phyloP scores from a whole-genome alignment of 108 stramenopile species.

The Bacterosira constricta region DNA sequence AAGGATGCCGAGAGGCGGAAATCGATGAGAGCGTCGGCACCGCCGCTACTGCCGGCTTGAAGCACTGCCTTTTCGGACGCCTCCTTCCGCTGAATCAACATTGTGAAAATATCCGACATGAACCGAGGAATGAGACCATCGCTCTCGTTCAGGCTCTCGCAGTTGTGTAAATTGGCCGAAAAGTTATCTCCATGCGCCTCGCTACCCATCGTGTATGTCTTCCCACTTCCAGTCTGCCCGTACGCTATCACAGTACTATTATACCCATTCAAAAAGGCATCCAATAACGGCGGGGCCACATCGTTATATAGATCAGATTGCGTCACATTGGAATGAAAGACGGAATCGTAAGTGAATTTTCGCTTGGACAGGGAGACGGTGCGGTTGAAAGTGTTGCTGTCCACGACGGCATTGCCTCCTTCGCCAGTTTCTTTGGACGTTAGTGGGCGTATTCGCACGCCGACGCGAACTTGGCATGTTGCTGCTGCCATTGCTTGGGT shows the following conservation, averaged over 20 bases:
- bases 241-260: slow-evolving; percentile 92
- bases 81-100: slow-evolving; percentile 45
- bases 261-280: slow-evolving; percentile 83
- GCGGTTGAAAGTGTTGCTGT: slow-evolving; percentile 28
- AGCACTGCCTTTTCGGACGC: slow-evolving; percentile 18
- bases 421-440: slow-evolving; percentile 66
- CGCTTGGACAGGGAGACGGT: slow-evolving; percentile 58
- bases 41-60: neutral
- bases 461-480: slow-evolving; percentile 66
- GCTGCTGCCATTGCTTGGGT: neutral
- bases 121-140: slow-evolving; percentile 91
- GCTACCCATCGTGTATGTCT: slow-evolving; percentile 88
- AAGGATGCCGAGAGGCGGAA: slow-evolving; percentile 79
- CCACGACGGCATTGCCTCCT: slow-evolving; percentile 59
- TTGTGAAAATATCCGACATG: slow-evolving; percentile 83
- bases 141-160: slow-evolving; percentile 43
- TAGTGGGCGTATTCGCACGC: slow-evolving; percentile 76
- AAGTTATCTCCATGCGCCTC: slow-evolving; percentile 61
- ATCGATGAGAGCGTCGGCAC: slow-evolving; percentile 38
- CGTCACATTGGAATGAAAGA: slow-evolving; percentile 56
- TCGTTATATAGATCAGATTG: slow-evolving; percentile 70
- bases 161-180: slow-evolving; percentile 8
- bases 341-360: slow-evolving; percentile 78
- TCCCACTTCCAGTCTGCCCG: slow-evolving; percentile 90
- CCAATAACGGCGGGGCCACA: slow-evolving; percentile 70